phyloP scores from a whole-genome alignment of 192 early-diverging fungal genomes.

The Gaertneriomyces semiglobifer region DNA sequence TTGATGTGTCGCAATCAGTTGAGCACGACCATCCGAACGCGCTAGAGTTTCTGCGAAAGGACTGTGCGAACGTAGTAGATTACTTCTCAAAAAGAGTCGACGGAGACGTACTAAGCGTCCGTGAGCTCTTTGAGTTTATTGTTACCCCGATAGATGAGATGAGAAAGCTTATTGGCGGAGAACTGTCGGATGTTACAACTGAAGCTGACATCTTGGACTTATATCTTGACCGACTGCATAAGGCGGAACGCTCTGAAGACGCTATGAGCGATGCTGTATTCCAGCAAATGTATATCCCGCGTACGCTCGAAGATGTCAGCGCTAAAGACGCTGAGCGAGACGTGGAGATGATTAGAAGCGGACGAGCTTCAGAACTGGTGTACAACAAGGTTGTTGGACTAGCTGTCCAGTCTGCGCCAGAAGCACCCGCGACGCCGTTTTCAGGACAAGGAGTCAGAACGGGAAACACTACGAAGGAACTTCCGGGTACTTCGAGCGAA shows the following conservation, averaged over 20 bases:
- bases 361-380: conserved; percentile 57
- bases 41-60: conserved; percentile 92
- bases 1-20: conserved; percentile 98
- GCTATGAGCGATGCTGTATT: conserved; percentile 85
- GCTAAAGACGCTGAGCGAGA: conserved; percentile 84
- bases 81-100: conserved; percentile 81
- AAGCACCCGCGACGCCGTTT: no score
- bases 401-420: no score
- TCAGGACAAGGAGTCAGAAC: no score
- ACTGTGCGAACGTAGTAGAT: conserved; percentile 88
- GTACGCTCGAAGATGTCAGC: conserved; percentile 84
- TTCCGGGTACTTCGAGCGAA: no score
- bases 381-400: no score
- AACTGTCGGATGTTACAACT: neutral
- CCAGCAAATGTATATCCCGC: conserved; percentile 84
- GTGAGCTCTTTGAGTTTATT: conserved; percentile 88
- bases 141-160: conserved; percentile 32
- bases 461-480: no score
- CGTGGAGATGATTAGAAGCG: conserved; percentile 67
- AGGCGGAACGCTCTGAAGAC: no score
- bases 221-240: no score
- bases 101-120: conserved; percentile 56
- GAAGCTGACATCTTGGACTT: no score
- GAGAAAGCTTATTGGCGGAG: conserved; percentile 2
- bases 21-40: conserved; percentile 98